phyloP scores from a whole-genome alignment of 768 basidiomycete genomes.

The Cyclocybe cylindracea region DNA sequence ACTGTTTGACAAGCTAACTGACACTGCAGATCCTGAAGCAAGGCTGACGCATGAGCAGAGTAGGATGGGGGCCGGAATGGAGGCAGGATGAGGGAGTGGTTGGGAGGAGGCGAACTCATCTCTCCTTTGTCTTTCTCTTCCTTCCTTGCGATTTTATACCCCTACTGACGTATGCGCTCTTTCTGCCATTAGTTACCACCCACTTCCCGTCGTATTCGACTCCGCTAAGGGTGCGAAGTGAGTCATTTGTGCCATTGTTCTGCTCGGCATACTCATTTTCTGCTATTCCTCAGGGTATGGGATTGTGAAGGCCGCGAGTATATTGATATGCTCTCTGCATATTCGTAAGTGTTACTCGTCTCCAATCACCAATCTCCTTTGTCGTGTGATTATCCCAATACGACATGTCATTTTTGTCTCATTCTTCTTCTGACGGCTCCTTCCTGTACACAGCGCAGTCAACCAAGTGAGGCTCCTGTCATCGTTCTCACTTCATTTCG shows the following conservation, averaged over 20 bases:
- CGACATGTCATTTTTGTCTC: too few relatives aligned
- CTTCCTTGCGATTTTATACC: conserved; percentile 16
- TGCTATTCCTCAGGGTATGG: conserved; percentile 60
- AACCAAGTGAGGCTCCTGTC: conserved; percentile 65
- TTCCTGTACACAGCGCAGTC: conserved; percentile 57
- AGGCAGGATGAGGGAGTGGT: too few relatives aligned
- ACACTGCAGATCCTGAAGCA: conserved; percentile 2
- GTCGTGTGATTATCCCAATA: conserved; percentile 1
- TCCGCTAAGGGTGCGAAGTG: conserved; percentile 87
- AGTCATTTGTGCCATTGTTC: conserved; percentile 45
- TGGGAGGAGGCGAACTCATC: too few relatives aligned
- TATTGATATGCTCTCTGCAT: conserved; percentile 97
- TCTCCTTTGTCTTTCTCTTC: neutral
- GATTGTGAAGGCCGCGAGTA: conserved; percentile 95
- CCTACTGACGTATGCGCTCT: conserved; percentile 40
- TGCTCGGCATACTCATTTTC: conserved; percentile 4
- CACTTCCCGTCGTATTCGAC: conserved; percentile 93
- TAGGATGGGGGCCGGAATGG: too few relatives aligned
- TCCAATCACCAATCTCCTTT: neutral
- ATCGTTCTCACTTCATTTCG: conserved; percentile 1
- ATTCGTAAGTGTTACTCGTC: conserved; percentile 64
- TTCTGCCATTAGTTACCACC: conserved; percentile 82
- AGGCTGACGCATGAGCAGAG: too few relatives aligned
- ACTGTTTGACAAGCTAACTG: too few relatives aligned
- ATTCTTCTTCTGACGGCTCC: too few relatives aligned